These are phyloP conservation scores for Mucor saturninus DNA, from an alignment of 371 early-diverging fungal genomes.

Conservation along the genomic window DNA sequence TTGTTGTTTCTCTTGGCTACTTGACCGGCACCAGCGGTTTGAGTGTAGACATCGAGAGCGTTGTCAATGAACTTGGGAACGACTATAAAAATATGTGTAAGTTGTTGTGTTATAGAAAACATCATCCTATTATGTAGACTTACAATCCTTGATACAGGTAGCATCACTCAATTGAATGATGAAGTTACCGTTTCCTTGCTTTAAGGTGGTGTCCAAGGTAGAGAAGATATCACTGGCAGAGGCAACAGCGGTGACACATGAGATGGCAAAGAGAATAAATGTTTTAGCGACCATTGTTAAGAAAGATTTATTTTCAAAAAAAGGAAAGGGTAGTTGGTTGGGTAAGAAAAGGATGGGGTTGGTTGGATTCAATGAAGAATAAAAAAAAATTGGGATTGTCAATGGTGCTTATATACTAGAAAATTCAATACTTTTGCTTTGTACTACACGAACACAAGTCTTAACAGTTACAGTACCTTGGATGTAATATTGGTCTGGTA, in stretches of 20 bases:
- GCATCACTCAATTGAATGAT: slow-evolving; percentile 37
- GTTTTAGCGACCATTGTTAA: slow-evolving; percentile 12
- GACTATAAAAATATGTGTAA: slow-evolving; percentile 13
- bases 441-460: slow-evolving; percentile 9
- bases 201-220: slow-evolving; percentile 8
- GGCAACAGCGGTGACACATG: slow-evolving; percentile 11
- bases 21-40: slow-evolving; percentile 10
- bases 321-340: not conserved
- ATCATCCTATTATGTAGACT: not conserved
- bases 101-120: not conserved
- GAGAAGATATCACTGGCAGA: slow-evolving; percentile 2
- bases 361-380: not conserved
- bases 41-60: slow-evolving; percentile 24
- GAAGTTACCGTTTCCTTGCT: slow-evolving; percentile 34
- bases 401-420: not conserved
- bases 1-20: slow-evolving; percentile 15
- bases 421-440: slow-evolving; percentile 5
- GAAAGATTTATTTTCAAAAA: not conserved
- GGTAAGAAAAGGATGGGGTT: not conserved
- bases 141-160: slow-evolving; percentile 40
- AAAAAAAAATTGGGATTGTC: not conserved
- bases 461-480: too few relatives aligned
- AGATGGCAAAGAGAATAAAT: slow-evolving; percentile 17
- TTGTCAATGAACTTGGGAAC: slow-evolving; percentile 39
- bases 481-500: too few relatives aligned